Evolutionary conservation across 2,329 filamentous ascomycete genomes (phyloP).

Genomic region (Tolypocladium sp.): DNA sequence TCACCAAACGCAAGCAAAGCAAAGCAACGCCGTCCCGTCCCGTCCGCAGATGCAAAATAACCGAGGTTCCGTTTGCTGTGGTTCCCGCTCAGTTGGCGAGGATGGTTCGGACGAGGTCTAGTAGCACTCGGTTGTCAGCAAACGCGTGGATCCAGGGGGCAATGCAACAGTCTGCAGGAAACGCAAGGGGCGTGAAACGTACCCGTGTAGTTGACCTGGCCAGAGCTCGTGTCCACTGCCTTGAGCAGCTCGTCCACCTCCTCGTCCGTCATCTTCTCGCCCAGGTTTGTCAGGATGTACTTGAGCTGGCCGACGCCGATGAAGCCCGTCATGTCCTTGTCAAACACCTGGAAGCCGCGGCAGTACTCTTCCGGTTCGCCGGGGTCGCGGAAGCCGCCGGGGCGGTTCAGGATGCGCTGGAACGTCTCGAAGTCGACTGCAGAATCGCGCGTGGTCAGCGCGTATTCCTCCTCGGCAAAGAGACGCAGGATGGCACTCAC

Average conservation of each 20-base stretch:
- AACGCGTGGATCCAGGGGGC: not conserved
- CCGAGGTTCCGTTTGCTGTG: not conserved
- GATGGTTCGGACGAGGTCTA: conserved; percentile 78
- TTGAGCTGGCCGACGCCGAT: conserved; percentile 96
- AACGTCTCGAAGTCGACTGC: conserved; percentile 97
- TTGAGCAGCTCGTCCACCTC: conserved; percentile 98
- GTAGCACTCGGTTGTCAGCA: conserved; percentile 1
- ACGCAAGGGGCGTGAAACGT: conserved; percentile 20
- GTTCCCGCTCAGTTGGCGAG: conserved; percentile 59
- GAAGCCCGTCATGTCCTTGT: conserved; percentile 97
- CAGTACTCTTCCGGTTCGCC: conserved; percentile 98
- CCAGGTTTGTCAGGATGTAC: conserved; percentile 95
- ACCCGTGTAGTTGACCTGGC: conserved; percentile 97
- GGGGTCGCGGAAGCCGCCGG: conserved; percentile 94
- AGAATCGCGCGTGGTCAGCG: not conserved
- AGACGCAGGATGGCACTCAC: conserved; percentile 50
- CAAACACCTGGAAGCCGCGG: conserved; percentile 97
- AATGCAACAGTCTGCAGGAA: no score
- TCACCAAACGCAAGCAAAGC: conserved; percentile 1
- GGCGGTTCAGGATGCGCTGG: conserved; percentile 91
- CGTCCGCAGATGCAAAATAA: conserved; percentile 21
- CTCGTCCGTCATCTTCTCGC: conserved; percentile 98
- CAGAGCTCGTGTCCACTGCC: conserved; percentile 90
- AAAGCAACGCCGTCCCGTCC: conserved; percentile 9
- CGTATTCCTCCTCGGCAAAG: not conserved